A percentile compares a stretch with the other conserved stretches of the same genome.
phyloP scores from a whole-genome alignment of 306 rosid genomes.

The Vigna unguiculata region DNA sequence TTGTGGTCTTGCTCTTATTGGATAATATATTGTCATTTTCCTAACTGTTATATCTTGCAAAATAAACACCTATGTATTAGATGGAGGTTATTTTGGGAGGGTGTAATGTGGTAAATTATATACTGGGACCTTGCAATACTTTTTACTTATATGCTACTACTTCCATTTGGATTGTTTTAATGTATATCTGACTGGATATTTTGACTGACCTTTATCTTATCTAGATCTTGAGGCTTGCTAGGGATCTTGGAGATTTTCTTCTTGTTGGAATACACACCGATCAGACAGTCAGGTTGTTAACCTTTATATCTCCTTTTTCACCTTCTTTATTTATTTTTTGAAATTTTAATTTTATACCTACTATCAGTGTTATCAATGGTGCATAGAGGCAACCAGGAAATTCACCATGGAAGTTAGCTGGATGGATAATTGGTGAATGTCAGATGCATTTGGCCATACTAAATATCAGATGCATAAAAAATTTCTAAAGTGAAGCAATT shows the following conservation, averaged over 20 bases:
- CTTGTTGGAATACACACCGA: slow-evolving; percentile 98
- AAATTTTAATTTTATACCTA: background rate
- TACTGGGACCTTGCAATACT: background rate
- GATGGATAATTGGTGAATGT: slow-evolving; percentile 18
- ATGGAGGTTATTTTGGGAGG: background rate
- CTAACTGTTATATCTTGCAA: slow-evolving; percentile 16
- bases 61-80: background rate
- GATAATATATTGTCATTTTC: background rate
- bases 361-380: background rate
- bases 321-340: slow-evolving; percentile 4
- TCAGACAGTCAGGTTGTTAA: slow-evolving; percentile 79
- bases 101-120: background rate
- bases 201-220: slow-evolving; percentile 32
- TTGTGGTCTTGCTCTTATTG: background rate
- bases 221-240: slow-evolving; percentile 89
- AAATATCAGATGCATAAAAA: background rate
- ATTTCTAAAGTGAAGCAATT: slow-evolving; percentile 2
- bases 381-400: background rate
- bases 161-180: slow-evolving; percentile 28
- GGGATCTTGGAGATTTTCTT: slow-evolving; percentile 91
- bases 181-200: slow-evolving; percentile 20
- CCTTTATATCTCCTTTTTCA: slow-evolving; percentile 17
- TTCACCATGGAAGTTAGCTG: slow-evolving; percentile 1
- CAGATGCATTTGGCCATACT: slow-evolving; percentile 7
- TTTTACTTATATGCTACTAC: slow-evolving; percentile 8